Base-by-base conservation (phyloP, 108 stramenopile genomes). In the Cyclotella choctawhatcheeana region DNA sequence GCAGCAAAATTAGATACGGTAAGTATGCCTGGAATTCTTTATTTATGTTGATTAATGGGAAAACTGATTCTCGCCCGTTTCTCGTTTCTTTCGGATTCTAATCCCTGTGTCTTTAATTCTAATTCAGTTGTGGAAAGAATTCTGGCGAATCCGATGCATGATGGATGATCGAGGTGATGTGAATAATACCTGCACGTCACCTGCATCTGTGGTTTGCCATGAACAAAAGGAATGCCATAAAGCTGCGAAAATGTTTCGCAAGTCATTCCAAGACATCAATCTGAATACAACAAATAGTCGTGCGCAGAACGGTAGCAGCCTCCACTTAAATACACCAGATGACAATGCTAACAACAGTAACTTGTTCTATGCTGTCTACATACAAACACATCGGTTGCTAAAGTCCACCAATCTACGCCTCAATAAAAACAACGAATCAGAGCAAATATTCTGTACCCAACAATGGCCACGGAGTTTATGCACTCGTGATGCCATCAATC, bases 361-460 rank as follows among this genome's bases (percentile, higher is more conserved):
- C 22, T 54, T 50, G 6, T 33, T 74, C 10, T 77, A 48, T 35
- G n/a, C 16, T n/a, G 68, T 53, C 0, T 77, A 69, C 25, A 43
- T 64, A 18, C 67, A 58, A n/a, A 20, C 48, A 44, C 75, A 76
- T 52, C 44, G 47, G 45, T 27, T 63, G 44, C 63, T 77, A 61
- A 77, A 69, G 48, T 45, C 37, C 21, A 62, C 67, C 20, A 77
- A 77, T 64, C 48, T 77, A 58, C 76, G 76, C 3, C 45, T 63
- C 43, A 40, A 53, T 14, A 20, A 5, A 2, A 27, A 17, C 5
- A 45, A 29, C 13, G 54, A 77, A 53, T 45, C 51, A 14, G 34
- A 44, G 33, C 53, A 54, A 26, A 59, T 26, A 3, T 45, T 53
- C 24, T 77, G 76, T 26, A 69, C 67, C 30, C 67, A 77, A 27